These are phyloP conservation scores for Scedosporium dehoogii DNA, from an alignment of 2,329 filamentous ascomycete species.

Conservation along the genomic window DNA sequence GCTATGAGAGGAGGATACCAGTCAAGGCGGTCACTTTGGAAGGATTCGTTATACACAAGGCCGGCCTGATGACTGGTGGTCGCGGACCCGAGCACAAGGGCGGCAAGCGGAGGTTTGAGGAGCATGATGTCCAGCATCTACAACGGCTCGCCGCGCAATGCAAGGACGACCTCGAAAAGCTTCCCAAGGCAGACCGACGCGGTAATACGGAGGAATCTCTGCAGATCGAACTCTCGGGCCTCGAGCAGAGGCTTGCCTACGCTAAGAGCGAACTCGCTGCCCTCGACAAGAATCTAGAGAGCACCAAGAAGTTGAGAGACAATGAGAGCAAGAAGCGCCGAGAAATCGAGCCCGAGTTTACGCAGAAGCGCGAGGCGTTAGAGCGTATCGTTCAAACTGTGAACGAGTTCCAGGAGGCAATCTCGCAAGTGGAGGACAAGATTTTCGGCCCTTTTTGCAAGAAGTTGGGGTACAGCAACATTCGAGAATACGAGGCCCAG, in stretches of 20 bases:
- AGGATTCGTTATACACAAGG: conserved; percentile 94
- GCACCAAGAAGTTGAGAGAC: conserved; percentile 73
- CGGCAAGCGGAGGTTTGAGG: conserved; percentile 75
- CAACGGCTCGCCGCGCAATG: conserved; percentile 66
- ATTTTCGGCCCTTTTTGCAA: conserved; percentile 81
- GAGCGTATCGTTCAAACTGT: conserved; percentile 43
- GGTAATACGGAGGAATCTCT: conserved; percentile 71
- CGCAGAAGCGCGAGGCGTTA: conserved; percentile 60
- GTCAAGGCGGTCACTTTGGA: conserved; percentile 93
- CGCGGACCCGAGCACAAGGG: conserved; percentile 67
- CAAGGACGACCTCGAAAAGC: conserved; percentile 64
- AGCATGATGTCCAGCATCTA: conserved; percentile 80
- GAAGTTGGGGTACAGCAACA: conserved; percentile 76
- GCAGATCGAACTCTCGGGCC: conserved; percentile 65
- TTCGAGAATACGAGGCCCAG: conserved; percentile 86
- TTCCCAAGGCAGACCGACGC: conserved; percentile 70
- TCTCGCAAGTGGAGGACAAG: conserved; percentile 77
- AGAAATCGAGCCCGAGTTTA: conserved; percentile 68
- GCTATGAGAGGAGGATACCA: conserved; percentile 73
- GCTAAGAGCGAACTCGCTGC: conserved; percentile 67
- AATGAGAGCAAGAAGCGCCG: conserved; percentile 63
- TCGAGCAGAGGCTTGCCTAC: conserved; percentile 66
- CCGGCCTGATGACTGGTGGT: conserved; percentile 92
- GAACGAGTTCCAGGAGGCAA: conserved; percentile 46
- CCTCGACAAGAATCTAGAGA: conserved; percentile 72